Evolutionary conservation across 1,284 basidiomycete genomes (phyloP), one percentile per base, ranked within the genome.

Genomic region (Takashimella koratensis): DNA sequence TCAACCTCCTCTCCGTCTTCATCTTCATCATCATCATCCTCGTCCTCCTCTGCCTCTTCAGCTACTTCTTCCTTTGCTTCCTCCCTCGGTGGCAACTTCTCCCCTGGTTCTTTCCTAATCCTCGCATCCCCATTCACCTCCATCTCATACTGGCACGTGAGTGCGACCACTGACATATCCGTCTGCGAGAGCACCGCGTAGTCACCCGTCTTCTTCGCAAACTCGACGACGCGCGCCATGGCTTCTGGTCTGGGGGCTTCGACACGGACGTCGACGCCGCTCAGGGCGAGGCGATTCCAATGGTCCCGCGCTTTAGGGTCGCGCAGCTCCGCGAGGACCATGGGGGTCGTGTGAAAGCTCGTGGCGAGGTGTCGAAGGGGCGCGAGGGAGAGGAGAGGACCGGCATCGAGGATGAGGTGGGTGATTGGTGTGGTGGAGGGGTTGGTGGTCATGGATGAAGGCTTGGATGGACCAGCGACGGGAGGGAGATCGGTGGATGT

Each of bases 161-260:
- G 79, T 0, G 96, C 96, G 44, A 98, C 78, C 40, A 98, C 86
- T 60, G 88, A 86, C 53, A 98, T 75, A 84, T 99, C 96, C 16
- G 94, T 83, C 66, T 86, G 82, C 8, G 93, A 97, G 26, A 99
- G 81, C 44, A 95, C 95, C 30, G 90, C 81, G 70, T 92, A 95
- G 76, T 98, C 96, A 76, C 96, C 96, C 0, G 95, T 97, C 80
- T 91, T 90, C 80, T 91, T 94, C 3, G 96, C 90, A 76, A 87
- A 89, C 58, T 88, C 86, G 48, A 89, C 88, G 8, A 95, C 96
- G 77, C 87, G 83, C 10, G 86, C 78, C 57, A 96, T 74, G 27
- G 89, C 86, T 3, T 83, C 79, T 47, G 86, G 77, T 68, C 87
- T 82, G 16, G 93, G 90, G 41, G 82, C 80, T 60, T 83, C 81